Evolutionary conservation across 495 filamentous ascomycete genomes (phyloP), one percentile per base, ranked within the genome.

Genomic region (Hyaloscypha bicolor): DNA sequence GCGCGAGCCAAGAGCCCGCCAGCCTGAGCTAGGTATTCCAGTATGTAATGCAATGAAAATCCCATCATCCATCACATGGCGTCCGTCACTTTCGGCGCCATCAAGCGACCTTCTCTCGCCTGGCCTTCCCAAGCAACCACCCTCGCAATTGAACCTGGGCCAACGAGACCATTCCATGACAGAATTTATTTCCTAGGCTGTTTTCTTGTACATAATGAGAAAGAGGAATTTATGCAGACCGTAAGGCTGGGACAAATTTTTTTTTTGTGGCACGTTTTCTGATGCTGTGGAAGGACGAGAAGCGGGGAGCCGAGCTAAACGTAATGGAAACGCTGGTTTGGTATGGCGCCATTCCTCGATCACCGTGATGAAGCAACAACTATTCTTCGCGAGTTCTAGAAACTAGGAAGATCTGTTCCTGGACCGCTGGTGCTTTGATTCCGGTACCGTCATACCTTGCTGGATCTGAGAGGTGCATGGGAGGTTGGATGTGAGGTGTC

Each of bases 321-420:
- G 61, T 63, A 63, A 63, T 63, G 61, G 25, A 63, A 63, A 63
- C 30, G 60, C 9, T 21, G 60, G 6, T 16, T 21, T 25, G n/a
- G 42, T 33, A 63, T 63, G 61, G 61, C 61, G 61, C 48, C 48
- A 63, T 63, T 60, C 55, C 30, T 12, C n/a, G 42, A 4, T 6
- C 16, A 19, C 25, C 25, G 25, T 25, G 25, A 25, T 25, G 25
- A 25, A 25, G 25, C 25, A 25, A 25, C 25, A 25, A 25, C 25
- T 25, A 2, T 25, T 25, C 25, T 25, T 25, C 25, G 25, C 25
- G 25, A 25, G 42, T 48, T 48, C 42, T 48, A 19, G 42, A 48
- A 48, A 12, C 42, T 19, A 1, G 6, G 35, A 12, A 37, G 6
- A 8, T 12, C 12, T 6, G 35, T 6, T 37, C 35, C 12, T 37